Evolutionary conservation across 495 filamentous ascomycete genomes (phyloP).

Genomic region (Penicillium riverlandense): DNA sequence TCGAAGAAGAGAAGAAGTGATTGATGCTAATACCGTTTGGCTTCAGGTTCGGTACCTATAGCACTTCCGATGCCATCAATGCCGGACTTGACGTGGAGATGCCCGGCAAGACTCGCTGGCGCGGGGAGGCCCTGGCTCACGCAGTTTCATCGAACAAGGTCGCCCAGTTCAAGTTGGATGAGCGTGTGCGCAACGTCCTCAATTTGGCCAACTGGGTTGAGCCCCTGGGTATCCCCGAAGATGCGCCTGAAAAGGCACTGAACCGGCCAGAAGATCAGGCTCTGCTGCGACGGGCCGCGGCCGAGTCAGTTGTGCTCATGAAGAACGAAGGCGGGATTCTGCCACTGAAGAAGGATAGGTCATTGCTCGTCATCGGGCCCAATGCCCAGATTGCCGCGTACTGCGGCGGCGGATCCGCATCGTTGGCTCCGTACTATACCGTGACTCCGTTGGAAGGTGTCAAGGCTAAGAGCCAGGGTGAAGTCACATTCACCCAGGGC

Average conservation of each 20-base stretch:
- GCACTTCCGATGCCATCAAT: conserved; percentile 56
- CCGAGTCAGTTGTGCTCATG: conserved; percentile 68
- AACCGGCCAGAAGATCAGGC: conserved; percentile 58
- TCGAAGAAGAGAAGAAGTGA: no score
- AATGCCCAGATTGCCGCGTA: conserved; percentile 72
- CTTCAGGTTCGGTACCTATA: conserved; percentile 54
- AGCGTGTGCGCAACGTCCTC: conserved; percentile 55
- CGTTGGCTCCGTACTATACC: conserved; percentile 72
- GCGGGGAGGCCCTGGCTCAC: conserved; percentile 53
- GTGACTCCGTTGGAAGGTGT: conserved; percentile 64
- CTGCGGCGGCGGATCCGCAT: conserved; percentile 76
- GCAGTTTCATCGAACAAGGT: conserved; percentile 55
- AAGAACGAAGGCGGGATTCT: conserved; percentile 65
- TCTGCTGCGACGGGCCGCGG: conserved; percentile 59
- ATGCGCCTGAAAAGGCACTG: conserved; percentile 53
- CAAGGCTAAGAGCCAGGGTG: conserved; percentile 41
- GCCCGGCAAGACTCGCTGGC: conserved; percentile 62
- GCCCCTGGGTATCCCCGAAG: conserved; percentile 52
- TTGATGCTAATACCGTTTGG: no score
- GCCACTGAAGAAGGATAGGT: conserved; percentile 55
- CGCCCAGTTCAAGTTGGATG: conserved; percentile 49
- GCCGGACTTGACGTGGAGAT: conserved; percentile 72
- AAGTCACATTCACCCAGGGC: conserved; percentile 41
- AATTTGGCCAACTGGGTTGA: conserved; percentile 58
- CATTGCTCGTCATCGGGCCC: conserved; percentile 72